Conservation (phyloP, 2,329 filamentous ascomycete genomes). For the Grosmannia penicillata region DNA sequence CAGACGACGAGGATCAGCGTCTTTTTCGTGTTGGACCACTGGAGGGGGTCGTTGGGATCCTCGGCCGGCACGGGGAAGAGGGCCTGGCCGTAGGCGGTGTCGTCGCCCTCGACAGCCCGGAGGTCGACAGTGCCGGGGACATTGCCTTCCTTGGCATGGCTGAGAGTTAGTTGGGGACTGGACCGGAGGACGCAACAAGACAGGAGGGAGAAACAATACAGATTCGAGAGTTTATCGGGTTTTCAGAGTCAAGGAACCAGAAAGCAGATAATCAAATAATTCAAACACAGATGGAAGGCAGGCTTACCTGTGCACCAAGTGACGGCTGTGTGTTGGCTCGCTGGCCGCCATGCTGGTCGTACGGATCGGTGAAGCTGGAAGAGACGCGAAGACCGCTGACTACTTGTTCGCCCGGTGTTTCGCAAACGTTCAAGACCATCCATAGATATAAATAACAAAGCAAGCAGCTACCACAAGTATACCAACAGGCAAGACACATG, state of each 20-base stretch:
- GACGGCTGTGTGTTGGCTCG: not conserved
- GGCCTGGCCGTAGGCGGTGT: conserved; percentile 43
- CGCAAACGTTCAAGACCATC: no score
- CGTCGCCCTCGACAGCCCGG: conserved; percentile 35
- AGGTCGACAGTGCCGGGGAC: conserved; percentile 15
- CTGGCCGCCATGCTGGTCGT: not conserved
- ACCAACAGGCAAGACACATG: no score
- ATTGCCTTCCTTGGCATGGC: conserved; percentile 14
- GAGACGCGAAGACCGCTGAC: no score
- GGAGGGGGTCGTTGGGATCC: conserved; percentile 45
- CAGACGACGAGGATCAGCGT: conserved; percentile 38
- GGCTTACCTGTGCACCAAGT: conserved; percentile 10
- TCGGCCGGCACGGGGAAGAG: conserved; percentile 45
- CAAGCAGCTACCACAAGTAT: no score
- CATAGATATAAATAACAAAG: no score
- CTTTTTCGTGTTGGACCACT: conserved; percentile 43
- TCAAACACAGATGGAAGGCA: no score
- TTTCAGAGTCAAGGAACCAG: not conserved
- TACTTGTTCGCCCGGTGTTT: no score
- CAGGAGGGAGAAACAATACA: no score
- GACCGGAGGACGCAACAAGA: no score
- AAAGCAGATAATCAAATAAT: no score
- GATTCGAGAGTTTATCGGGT: no score
- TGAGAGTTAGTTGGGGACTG: conserved; percentile 6
- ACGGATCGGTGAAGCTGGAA: no score